Percentiles rank a stretch among this genome's conserved stretches.
Evolutionary conservation across 1,284 basidiomycete species (phyloP).

Genomic region (Xerocomus nothofagi): DNA sequence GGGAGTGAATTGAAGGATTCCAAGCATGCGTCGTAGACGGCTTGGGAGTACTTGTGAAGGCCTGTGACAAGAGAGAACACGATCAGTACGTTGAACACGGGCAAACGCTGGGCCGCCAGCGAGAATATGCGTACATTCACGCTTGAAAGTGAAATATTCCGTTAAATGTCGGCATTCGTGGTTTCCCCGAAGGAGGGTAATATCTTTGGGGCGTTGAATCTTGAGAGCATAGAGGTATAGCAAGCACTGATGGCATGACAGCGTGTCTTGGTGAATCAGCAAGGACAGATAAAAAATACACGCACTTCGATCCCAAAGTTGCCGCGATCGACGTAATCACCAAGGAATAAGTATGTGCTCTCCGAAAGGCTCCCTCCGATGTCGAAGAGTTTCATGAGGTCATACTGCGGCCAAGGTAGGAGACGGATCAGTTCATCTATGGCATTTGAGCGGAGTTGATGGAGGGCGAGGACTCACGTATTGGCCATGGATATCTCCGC

Average conservation of each 20-base stretch:
- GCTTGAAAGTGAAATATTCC: constrained; percentile 97
- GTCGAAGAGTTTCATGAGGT: constrained; percentile 98
- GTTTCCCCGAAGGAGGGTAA: constrained; percentile 92
- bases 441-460: constrained; percentile 3
- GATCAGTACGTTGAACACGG: constrained; percentile 2
- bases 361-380: constrained; percentile 86
- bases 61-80: constrained; percentile 45
- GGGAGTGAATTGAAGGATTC: constrained; percentile 92
- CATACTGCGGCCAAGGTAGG: constrained; percentile 62
- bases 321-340: constrained; percentile 98
- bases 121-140: constrained; percentile 64
- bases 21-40: constrained; percentile 89
- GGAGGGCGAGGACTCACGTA: constrained; percentile 63
- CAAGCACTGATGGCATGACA: constrained; percentile 57
- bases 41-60: constrained; percentile 89
- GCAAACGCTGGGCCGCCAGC: constrained; percentile 2
- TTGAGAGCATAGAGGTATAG: constrained; percentile 91
- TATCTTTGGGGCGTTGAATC: constrained; percentile 89
- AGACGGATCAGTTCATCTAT: constrained; percentile 11
- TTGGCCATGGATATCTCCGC: constrained; percentile 98
- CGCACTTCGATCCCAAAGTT: constrained; percentile 91
- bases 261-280: neutral
- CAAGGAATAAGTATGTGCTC: constrained; percentile 93
- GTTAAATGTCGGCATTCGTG: constrained; percentile 97
- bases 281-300: constrained; percentile 3